These are phyloP conservation scores for Papiliotrema nemorosa DNA, from an alignment of 1,284 basidiomycete genomes.

Conservation along the genomic window DNA sequence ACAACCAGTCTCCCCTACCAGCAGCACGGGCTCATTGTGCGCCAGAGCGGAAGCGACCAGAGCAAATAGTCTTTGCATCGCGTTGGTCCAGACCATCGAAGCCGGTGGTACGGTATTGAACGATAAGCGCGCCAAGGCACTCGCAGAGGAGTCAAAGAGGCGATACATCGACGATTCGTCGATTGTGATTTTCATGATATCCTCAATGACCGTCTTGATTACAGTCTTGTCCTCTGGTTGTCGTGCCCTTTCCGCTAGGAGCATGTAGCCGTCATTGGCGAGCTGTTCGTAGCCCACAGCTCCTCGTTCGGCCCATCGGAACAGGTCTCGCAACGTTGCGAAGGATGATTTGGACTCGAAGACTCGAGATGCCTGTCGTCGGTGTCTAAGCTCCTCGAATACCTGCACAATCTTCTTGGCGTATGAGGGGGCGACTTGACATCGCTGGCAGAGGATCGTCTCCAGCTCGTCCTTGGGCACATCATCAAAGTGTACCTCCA, in stretches of 20 bases:
- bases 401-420: constrained; percentile 86
- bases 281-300: constrained; percentile 87
- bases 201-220: constrained; percentile 90
- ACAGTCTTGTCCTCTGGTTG: constrained; percentile 78
- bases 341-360: constrained; percentile 98
- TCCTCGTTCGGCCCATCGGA: constrained; percentile 91
- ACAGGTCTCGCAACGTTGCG: constrained; percentile 93
- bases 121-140: constrained; percentile 31
- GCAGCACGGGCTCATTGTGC: constrained; percentile 89
- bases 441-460: constrained; percentile 83
- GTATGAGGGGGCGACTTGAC: constrained; percentile 87
- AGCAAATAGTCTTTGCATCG: constrained; percentile 86
- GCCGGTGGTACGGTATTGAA: constrained; percentile 23
- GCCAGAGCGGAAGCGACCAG: constrained; percentile 77
- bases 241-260: constrained; percentile 87
- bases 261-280: constrained; percentile 96
- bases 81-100: constrained; percentile 80
- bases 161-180: constrained; percentile 68
- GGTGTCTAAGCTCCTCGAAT: constrained; percentile 89
- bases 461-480: constrained; percentile 93
- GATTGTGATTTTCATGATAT: constrained; percentile 82
- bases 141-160: constrained; percentile 55
- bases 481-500: constrained; percentile 97
- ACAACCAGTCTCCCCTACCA: constrained; percentile 97
- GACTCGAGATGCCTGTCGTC: constrained; percentile 82